Percentiles rank a stretch among this genome's conserved stretches.
These are phyloP conservation scores for Chaetomiaceae sp. DNA, from an alignment of 2,329 filamentous ascomycete genomes.

Conservation along the genomic window DNA sequence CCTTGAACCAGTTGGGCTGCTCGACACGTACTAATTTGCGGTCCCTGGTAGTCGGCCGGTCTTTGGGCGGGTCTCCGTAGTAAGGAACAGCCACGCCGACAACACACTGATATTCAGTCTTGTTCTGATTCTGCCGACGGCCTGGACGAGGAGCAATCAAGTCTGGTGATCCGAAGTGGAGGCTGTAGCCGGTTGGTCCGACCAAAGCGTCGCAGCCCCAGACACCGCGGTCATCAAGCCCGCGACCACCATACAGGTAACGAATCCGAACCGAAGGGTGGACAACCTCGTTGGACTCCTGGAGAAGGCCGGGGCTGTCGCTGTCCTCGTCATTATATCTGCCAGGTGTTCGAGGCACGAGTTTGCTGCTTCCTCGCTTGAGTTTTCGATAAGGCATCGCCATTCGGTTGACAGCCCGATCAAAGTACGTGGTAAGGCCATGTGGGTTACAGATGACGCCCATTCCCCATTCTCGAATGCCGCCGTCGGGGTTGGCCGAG, in stretches of 20 bases:
- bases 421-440: slow-evolving; percentile 1
- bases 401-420: background rate
- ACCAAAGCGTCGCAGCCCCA: too few relatives aligned
- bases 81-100: too few relatives aligned
- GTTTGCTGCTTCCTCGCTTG: background rate
- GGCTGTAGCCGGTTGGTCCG: too few relatives aligned
- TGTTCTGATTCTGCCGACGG: too few relatives aligned
- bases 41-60: too few relatives aligned
- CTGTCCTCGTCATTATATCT: slow-evolving; percentile 23
- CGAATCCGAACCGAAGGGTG: slow-evolving; percentile 33
- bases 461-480: slow-evolving; percentile 20
- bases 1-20: too few relatives aligned
- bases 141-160: too few relatives aligned
- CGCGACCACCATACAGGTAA: slow-evolving; percentile 32
- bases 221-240: too few relatives aligned
- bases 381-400: background rate
- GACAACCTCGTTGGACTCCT: slow-evolving; percentile 29
- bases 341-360: slow-evolving; percentile 25
- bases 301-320: background rate
- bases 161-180: too few relatives aligned
- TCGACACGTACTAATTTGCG: too few relatives aligned
- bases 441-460: slow-evolving; percentile 23
- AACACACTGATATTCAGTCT: too few relatives aligned
- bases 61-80: too few relatives aligned
- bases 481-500: slow-evolving; percentile 12